Conservation (phyloP, 148 eudicot genomes). For the Cornus florida region DNA sequence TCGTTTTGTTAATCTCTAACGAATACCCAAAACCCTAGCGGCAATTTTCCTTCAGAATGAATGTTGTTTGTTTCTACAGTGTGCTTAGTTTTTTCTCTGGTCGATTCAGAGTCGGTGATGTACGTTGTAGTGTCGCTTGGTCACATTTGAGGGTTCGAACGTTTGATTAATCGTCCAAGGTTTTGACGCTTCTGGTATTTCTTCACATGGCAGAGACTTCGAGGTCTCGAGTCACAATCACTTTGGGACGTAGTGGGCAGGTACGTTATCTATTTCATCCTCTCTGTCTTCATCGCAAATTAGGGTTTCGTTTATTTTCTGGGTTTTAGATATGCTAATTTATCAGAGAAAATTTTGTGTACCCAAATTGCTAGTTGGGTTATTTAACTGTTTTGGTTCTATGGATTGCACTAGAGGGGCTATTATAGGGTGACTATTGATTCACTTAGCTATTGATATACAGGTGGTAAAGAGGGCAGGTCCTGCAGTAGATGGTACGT, state of each 20-base stretch:
- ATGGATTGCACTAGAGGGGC: not conserved
- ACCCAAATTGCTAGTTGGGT: not conserved
- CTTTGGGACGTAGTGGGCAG: constrained; percentile 59
- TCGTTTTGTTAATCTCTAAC: not conserved
- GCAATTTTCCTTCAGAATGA: too few species aligned
- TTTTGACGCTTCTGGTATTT: not conserved
- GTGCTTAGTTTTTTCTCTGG: not conserved
- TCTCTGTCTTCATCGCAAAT: not conserved
- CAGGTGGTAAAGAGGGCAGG: constrained; percentile 80
- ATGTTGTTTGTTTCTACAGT: not conserved
- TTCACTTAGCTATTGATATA: constrained; percentile 9
- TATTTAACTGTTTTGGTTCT: not conserved
- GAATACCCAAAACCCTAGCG: not conserved
- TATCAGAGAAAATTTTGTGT: not conserved
- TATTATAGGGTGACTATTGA: not conserved
- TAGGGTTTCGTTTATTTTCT: not conserved
- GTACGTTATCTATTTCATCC: constrained; percentile 3
- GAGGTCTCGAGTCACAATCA: constrained; percentile 48
- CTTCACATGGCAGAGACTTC: constrained; percentile 37
- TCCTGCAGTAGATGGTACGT: constrained; percentile 32
- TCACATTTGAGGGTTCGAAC: not conserved
- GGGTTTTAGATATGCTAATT: not conserved
- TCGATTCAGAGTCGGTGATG: too few species aligned
- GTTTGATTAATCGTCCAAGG: not conserved
- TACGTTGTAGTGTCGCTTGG: not conserved